These are phyloP conservation scores for Populus deltoides DNA, from an alignment of 345 rosid species.

Conservation along the genomic window DNA sequence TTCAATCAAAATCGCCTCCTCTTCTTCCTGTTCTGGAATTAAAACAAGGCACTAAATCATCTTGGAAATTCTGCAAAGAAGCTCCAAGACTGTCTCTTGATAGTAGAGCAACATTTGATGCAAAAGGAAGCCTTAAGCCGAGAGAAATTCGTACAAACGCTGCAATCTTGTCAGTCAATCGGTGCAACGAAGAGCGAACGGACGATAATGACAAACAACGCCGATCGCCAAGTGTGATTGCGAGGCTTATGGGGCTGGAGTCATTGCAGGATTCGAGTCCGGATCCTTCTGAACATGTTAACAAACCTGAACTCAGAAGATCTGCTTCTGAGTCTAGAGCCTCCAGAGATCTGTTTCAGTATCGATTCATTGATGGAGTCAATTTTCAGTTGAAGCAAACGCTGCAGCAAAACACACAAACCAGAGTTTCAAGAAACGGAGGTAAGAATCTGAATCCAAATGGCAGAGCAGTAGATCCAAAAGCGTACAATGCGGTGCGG, in stretches of 20 bases:
- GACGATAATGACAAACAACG: slow-evolving; percentile 40
- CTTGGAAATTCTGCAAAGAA: slow-evolving; percentile 87
- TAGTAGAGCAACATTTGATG: slow-evolving; percentile 83
- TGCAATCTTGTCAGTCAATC: slow-evolving; percentile 29
- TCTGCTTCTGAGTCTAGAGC: slow-evolving; percentile 91
- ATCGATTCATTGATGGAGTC: slow-evolving; percentile 50
- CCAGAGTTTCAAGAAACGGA: slow-evolving; percentile 18
- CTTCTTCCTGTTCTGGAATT: slow-evolving; percentile 54
- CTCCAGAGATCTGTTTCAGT: slow-evolving; percentile 50
- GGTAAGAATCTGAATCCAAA: slow-evolving; percentile 20
- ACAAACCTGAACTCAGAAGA: slow-evolving; percentile 70
- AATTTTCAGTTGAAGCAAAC: slow-evolving; percentile 43
- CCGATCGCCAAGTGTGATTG: slow-evolving; percentile 86
- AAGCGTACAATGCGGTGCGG: slow-evolving; percentile 20
- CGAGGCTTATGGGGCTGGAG: slow-evolving; percentile 92
- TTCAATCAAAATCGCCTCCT: slow-evolving; percentile 35
- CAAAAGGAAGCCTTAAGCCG: slow-evolving; percentile 78
- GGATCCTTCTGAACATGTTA: slow-evolving; percentile 36
- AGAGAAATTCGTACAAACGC: slow-evolving; percentile 69
- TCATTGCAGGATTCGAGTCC: slow-evolving; percentile 52
- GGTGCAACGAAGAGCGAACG: slow-evolving; percentile 22
- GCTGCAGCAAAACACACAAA: slow-evolving; percentile 29
- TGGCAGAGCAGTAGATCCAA: slow-evolving; percentile 27
- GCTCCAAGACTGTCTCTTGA: slow-evolving; percentile 97
- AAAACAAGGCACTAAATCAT: slow-evolving; percentile 51